Base-by-base conservation (phyloP, 805 yeast genomes). In the Tetrapisispora fleetii region DNA sequence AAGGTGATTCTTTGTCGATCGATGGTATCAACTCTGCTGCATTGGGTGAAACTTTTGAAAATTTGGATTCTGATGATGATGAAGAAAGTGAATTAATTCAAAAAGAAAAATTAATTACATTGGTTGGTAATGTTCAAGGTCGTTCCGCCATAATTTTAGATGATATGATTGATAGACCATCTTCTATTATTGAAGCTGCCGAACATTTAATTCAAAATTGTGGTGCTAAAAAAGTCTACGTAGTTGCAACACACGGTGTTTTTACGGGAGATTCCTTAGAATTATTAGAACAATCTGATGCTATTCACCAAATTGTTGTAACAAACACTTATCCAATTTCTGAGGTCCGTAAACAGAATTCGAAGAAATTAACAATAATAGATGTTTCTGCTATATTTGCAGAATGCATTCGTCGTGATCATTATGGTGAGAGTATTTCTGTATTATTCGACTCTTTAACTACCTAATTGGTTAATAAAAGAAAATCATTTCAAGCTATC, bases 371-470 rank as follows among this genome's bases (percentile, higher is more conserved):
- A 58, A 81, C 80, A 16, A 84, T 88, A 45, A 89, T 93, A 59
- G 99, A 93, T 62, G 95, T 93, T 45, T 85, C 96, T 52, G 85
- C 95, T 18, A 89, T 93, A 47, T 85, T 93, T 63, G 98, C 98
- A 35, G 99, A 93, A 73, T 93, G 98, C 69, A 91, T 93, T 52
- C 83, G 99, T 72, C 85, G 99, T 73, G 96, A 93, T 65, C 99
- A 93, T 67, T 90, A 91, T 60, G 99, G 99, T 66, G 98, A 91
- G 72, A 84, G 95, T 58, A 90, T 91, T 53, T 86, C 96, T 38
- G 95, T 90, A 19, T 72, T 90, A 58, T 90, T 91, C 65, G 96
- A 90, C 67, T 88, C 95, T 45, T 75, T 89, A 54, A 85, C 90
- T 43, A 78, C 68, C 38, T 67, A 59, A 51, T 18, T 1, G 2